A percentile compares a stretch with the other conserved stretches of the same genome.
Evolutionary conservation across 805 yeast species (phyloP).

Genomic region (Kodamaea laetipori): DNA sequence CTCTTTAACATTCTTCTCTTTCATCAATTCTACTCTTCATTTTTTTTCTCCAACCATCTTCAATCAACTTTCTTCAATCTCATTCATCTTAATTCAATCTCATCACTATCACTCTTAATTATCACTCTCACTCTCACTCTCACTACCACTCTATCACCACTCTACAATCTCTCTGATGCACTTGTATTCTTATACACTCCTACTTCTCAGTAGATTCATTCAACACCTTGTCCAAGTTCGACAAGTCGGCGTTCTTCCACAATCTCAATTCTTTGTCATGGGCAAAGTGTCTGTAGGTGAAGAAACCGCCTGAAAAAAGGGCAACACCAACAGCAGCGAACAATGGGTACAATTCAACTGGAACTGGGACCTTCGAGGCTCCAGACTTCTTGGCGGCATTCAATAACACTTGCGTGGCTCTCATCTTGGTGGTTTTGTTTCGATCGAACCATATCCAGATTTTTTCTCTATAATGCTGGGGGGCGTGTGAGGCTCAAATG

Average conservation of each 20-base stretch:
- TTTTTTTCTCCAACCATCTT: too few species aligned
- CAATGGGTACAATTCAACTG: conserved; percentile 50
- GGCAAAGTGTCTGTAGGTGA: conserved; percentile 52
- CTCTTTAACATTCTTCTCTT: too few species aligned
- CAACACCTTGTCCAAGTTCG: conserved; percentile 44
- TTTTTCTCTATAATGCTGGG: not conserved
- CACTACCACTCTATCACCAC: not conserved
- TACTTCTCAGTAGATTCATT: conserved; percentile 29
- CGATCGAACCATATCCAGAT: conserved; percentile 13
- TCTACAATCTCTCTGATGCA: not conserved
- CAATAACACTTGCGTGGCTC: conserved; percentile 42
- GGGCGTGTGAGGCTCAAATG: conserved; percentile 7
- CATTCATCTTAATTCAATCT: too few species aligned
- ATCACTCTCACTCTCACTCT: too few species aligned
- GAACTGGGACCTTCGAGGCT: conserved; percentile 25
- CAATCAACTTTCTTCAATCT: too few species aligned
- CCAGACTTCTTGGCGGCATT: conserved; percentile 41
- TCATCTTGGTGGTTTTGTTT: conserved; percentile 28
- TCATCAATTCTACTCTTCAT: too few species aligned
- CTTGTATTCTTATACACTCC: conserved; percentile 6
- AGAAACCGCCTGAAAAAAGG: conserved; percentile 36
- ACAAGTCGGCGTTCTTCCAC: conserved; percentile 48
- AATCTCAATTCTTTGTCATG: conserved; percentile 48
- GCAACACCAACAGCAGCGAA: conserved; percentile 49
- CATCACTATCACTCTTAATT: too few species aligned